Evolutionary conservation across 2,329 filamentous ascomycete species (phyloP).

Genomic region (Ophiostoma populinum): DNA sequence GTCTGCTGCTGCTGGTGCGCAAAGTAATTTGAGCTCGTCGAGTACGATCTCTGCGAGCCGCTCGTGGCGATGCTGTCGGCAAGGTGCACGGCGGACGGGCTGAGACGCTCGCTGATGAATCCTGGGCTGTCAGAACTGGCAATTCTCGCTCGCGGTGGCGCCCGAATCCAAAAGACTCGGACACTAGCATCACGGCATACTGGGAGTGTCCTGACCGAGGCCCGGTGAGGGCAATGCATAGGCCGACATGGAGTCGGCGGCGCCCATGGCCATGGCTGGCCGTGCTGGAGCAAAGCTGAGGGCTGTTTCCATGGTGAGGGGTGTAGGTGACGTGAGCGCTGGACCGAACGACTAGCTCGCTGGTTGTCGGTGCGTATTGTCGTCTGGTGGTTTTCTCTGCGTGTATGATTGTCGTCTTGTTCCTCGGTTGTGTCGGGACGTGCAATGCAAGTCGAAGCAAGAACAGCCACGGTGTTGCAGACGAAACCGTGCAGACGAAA

Average conservation of each 20-base stretch:
- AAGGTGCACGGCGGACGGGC: not conserved
- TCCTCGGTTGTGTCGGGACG: too few relatives aligned
- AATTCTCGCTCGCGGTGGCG: too few relatives aligned
- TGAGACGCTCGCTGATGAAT: slow-evolving; percentile 4
- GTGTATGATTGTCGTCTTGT: too few relatives aligned
- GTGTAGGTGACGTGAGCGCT: not conserved
- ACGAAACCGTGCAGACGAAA: too few relatives aligned
- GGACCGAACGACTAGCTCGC: not conserved
- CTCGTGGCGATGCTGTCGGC: slow-evolving; percentile 3
- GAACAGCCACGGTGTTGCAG: too few relatives aligned
- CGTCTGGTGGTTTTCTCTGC: not conserved
- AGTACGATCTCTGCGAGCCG: slow-evolving; percentile 5
- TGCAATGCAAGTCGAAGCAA: too few relatives aligned
- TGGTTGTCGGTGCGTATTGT: not conserved
- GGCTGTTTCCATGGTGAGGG: slow-evolving; percentile 4
- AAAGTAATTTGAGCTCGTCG: slow-evolving; percentile 6
- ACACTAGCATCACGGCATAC: too few relatives aligned
- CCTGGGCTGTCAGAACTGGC: slow-evolving; percentile 2
- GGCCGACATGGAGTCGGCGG: slow-evolving; percentile 7
- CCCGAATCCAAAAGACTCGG: too few relatives aligned
- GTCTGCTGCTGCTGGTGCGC: slow-evolving; percentile 3
- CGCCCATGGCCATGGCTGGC: slow-evolving; percentile 3
- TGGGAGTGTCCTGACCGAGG: slow-evolving; percentile 8
- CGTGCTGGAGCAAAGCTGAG: slow-evolving; percentile 6
- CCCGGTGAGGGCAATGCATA: slow-evolving; percentile 7